phyloP scores from a whole-genome alignment of 495 filamentous ascomycete genomes.

The Thozetella sp. region DNA sequence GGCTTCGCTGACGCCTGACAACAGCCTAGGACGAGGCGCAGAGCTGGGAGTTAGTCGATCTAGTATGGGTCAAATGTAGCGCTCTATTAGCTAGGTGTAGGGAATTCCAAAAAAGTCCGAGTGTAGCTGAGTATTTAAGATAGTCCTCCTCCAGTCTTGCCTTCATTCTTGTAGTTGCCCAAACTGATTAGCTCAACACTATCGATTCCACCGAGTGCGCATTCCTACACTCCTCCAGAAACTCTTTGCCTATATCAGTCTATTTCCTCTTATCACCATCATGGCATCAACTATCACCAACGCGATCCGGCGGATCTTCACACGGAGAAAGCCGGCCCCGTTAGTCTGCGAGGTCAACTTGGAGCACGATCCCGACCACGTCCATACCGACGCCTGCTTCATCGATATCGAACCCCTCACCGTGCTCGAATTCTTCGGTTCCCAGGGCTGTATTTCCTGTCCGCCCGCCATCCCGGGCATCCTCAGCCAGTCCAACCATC shows the following conservation, averaged over 20 bases:
- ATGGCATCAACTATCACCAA: not conserved
- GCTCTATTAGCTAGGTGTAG: no score
- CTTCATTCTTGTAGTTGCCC: no score
- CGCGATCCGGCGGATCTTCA: conserved; percentile 11
- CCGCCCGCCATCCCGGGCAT: conserved; percentile 16
- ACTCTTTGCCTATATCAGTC: not conserved
- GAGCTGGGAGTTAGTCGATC: no score
- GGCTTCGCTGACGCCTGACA: no score
- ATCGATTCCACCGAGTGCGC: no score
- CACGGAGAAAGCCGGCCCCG: conserved; percentile 14
- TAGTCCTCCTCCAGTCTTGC: no score
- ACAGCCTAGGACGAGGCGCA: no score
- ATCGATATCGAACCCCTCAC: conserved; percentile 14
- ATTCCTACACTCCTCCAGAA: no score
- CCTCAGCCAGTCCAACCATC: conserved; percentile 8
- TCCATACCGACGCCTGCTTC: conserved; percentile 19
- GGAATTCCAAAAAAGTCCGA: no score
- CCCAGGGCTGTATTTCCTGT: conserved; percentile 18
- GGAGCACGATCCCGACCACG: conserved; percentile 10
- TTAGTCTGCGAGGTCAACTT: conserved; percentile 12
- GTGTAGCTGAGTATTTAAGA: no score
- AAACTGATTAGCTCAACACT: no score
- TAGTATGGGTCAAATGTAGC: no score
- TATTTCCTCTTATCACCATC: not conserved
- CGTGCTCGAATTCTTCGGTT: conserved; percentile 17